A percentile compares a stretch with the other conserved stretches of the same genome.
Evolutionary conservation across 345 rosid genomes (phyloP).

Genomic region (Clausena lansium): DNA sequence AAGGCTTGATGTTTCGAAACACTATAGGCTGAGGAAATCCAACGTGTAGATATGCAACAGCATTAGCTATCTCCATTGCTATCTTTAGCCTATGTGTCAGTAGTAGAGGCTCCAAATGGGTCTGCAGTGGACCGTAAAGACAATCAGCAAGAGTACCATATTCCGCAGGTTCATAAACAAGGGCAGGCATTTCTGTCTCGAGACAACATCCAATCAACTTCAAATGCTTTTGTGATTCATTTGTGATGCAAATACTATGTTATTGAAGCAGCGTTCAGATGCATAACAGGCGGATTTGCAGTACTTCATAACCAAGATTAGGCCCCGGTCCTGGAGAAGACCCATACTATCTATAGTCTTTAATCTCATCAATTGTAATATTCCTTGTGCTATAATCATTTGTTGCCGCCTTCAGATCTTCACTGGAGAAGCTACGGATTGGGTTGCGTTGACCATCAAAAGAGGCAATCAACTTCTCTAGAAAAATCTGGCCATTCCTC

Average conservation of each 20-base stretch:
- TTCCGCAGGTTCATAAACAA: neutral
- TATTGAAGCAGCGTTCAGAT: neutral
- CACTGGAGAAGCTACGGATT: slow-evolving; percentile 3
- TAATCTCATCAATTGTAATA: fast-evolving
- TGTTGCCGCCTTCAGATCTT: slow-evolving; percentile 11
- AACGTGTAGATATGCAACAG: slow-evolving; percentile 15
- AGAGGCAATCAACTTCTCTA: neutral
- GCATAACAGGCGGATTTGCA: neutral
- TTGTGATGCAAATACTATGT: neutral
- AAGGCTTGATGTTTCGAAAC: neutral
- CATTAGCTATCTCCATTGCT: slow-evolving; percentile 19
- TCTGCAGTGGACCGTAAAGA: neutral
- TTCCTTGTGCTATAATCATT: neutral
- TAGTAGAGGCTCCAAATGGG: slow-evolving; percentile 2
- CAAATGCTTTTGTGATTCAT: slow-evolving; percentile 7
- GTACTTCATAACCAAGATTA: neutral
- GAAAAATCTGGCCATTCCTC: neutral
- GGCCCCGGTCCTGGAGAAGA: neutral
- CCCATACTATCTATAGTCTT: slow-evolving; percentile 6
- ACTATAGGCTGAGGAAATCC: slow-evolving; percentile 18
- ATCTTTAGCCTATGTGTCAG: slow-evolving; percentile 18
- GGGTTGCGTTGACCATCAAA: slow-evolving; percentile 5
- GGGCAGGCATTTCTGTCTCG: neutral
- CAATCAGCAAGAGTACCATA: neutral
- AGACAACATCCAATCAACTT: slow-evolving; percentile 1